Evolutionary conservation across 2,329 filamentous ascomycete genomes (phyloP).

Genomic region (Scedosporium minutisporum): DNA sequence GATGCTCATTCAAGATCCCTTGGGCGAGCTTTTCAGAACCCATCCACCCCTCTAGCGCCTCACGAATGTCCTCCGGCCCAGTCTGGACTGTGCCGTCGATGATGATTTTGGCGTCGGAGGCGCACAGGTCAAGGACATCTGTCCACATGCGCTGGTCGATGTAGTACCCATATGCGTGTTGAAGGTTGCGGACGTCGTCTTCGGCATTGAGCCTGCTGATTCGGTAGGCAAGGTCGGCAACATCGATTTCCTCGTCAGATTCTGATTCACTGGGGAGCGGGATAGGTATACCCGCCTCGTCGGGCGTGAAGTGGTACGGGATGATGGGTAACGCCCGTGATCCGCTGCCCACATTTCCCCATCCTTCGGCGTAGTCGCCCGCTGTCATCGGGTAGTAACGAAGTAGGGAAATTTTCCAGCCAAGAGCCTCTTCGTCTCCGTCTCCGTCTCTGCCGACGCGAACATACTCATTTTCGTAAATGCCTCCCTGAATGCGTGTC

Average conservation of each 20-base stretch:
- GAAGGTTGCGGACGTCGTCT: slow-evolving; percentile 2
- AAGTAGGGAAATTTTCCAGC: slow-evolving; percentile 1
- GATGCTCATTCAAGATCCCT: slow-evolving; percentile 2
- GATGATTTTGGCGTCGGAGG: not conserved
- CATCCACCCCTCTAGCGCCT: slow-evolving; percentile 4
- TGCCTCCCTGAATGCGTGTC: slow-evolving; percentile 1
- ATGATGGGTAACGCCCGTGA: not conserved
- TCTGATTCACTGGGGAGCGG: not conserved
- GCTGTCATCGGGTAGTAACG: not conserved
- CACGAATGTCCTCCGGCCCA: not conserved
- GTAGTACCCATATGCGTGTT: slow-evolving; percentile 3
- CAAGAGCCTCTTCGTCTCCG: not conserved
- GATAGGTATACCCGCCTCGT: slow-evolving; percentile 2
- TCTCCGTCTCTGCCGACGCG: not conserved
- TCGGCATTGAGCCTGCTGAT: not conserved
- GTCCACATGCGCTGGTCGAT: slow-evolving; percentile 5
- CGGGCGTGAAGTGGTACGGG: slow-evolving; percentile 3
- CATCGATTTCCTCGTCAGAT: not conserved
- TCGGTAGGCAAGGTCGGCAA: not conserved
- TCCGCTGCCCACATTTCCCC: slow-evolving; percentile 1
- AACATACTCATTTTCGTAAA: slow-evolving; percentile 4
- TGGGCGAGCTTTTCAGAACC: not conserved
- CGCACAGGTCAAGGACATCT: not conserved
- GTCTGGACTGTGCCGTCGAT: not conserved
- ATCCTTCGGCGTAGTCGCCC: not conserved